Conservation (phyloP, 495 filamentous ascomycete genomes). For the Daldinia loculata region DNA sequence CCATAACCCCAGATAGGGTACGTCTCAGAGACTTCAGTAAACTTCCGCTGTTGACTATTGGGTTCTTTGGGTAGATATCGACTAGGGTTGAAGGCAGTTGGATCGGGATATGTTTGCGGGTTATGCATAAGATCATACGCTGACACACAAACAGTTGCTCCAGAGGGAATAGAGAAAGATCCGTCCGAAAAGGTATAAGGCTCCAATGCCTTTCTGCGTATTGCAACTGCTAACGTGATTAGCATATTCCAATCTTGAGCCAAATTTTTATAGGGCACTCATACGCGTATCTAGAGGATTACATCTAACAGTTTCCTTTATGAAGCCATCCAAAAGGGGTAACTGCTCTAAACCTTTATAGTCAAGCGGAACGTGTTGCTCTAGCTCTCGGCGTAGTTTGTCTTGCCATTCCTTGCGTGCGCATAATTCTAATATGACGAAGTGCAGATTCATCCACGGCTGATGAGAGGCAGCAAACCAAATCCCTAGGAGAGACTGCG, state of each 20-base stretch:
- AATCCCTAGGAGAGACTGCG: not conserved
- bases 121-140: not conserved
- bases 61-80: not conserved
- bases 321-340: not conserved
- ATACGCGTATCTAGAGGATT: not conserved
- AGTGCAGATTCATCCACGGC: constrained; percentile 2
- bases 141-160: not conserved
- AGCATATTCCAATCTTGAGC: not conserved
- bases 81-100: not conserved
- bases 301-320: not conserved
- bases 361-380: not conserved
- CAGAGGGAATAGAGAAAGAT: not conserved
- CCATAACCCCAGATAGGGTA: not conserved
- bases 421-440: not conserved
- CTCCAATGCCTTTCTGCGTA: not conserved
- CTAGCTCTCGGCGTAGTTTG: not conserved
- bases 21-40: not conserved
- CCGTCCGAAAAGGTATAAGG: not conserved
- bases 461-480: not conserved
- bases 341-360: not conserved
- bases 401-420: not conserved
- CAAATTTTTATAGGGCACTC: not conserved
- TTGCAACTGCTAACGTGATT: not conserved
- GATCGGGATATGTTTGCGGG: not conserved
- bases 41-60: not conserved